Percentiles rank a stretch among this genome's conserved stretches.
phyloP scores from a whole-genome alignment of 2,329 filamentous ascomycete species.

The Pyrenophora graminea region DNA sequence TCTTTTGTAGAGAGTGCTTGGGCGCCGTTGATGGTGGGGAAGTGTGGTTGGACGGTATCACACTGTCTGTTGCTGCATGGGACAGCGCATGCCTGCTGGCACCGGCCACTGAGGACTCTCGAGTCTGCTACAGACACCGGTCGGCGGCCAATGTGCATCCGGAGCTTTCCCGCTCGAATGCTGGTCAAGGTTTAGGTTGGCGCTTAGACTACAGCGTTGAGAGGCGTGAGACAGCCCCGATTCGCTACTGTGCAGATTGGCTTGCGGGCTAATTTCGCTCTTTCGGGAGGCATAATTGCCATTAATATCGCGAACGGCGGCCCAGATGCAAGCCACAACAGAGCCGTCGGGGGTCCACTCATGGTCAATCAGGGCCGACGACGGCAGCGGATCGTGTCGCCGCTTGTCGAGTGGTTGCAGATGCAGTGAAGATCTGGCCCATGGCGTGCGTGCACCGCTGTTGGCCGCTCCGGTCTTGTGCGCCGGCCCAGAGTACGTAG shows the following conservation, averaged over 20 bases:
- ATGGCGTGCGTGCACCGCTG: conserved; percentile 22
- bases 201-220: conserved; percentile 42
- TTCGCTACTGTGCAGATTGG: conserved; percentile 32
- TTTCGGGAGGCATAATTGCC: conserved; percentile 31
- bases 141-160: conserved; percentile 36
- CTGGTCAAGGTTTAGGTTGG: conserved; percentile 31
- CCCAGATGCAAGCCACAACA: conserved; percentile 22
- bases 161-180: conserved; percentile 35
- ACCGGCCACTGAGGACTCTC: conserved; percentile 34
- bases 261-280: conserved; percentile 28
- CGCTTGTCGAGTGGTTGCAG: conserved; percentile 17
- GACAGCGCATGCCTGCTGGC: conserved; percentile 36
- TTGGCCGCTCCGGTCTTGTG: conserved; percentile 8
- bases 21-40: conserved; percentile 39
- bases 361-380: conserved; percentile 20
- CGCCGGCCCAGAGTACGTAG: conserved; percentile 14
- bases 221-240: conserved; percentile 31
- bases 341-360: conserved; percentile 17
- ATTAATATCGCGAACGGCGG: conserved; percentile 38
- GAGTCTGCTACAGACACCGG: conserved; percentile 27
- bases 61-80: conserved; percentile 34
- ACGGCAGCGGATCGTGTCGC: conserved; percentile 32
- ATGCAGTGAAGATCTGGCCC: conserved; percentile 35
- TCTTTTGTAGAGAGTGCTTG: conserved; percentile 49
- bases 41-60: conserved; percentile 39